Conservation (phyloP, 257 asterid genomes). For the Primulina eburnea region DNA sequence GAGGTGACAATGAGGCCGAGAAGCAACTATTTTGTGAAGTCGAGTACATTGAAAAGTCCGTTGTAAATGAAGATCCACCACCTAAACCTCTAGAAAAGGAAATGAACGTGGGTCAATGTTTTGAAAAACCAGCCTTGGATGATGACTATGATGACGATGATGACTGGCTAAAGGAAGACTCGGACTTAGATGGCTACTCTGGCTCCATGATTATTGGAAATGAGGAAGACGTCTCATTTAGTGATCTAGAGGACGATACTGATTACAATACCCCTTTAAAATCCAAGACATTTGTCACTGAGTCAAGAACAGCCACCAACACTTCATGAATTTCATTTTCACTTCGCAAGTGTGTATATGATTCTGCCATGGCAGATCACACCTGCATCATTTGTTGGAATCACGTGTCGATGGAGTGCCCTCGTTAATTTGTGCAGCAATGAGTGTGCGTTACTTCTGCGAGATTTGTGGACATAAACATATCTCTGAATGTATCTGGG, state of each 20-base stretch:
- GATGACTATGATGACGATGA: conserved; percentile 57
- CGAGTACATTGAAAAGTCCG: conserved; percentile 57
- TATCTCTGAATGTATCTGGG: conserved; percentile 3
- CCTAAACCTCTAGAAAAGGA: conserved; percentile 47
- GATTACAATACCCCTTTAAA: conserved; percentile 57
- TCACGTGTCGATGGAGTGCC: conserved; percentile 13
- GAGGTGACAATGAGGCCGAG: conserved; percentile 43
- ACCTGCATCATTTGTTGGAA: conserved; percentile 14
- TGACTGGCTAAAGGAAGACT: conserved; percentile 80
- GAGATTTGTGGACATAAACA: neutral
- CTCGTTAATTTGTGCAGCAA: conserved; percentile 1
- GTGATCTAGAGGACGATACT: conserved; percentile 90
- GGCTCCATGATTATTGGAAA: conserved; percentile 38
- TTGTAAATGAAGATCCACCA: conserved; percentile 52
- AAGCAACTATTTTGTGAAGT: conserved; percentile 47
- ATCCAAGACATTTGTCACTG: conserved; percentile 32
- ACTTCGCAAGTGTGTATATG: neutral
- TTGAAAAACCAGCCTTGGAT: conserved; percentile 34
- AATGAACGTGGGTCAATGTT: conserved; percentile 39
- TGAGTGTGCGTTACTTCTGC: conserved; percentile 20
- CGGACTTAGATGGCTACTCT: conserved; percentile 63
- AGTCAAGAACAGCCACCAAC: conserved; percentile 32
- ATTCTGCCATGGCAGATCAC: neutral
- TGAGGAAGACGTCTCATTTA: conserved; percentile 92
- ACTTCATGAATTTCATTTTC: conserved; percentile 28